Evolutionary conservation across 495 filamentous ascomycete genomes (phyloP).

Genomic region (Talaromyces thailandensis): DNA sequence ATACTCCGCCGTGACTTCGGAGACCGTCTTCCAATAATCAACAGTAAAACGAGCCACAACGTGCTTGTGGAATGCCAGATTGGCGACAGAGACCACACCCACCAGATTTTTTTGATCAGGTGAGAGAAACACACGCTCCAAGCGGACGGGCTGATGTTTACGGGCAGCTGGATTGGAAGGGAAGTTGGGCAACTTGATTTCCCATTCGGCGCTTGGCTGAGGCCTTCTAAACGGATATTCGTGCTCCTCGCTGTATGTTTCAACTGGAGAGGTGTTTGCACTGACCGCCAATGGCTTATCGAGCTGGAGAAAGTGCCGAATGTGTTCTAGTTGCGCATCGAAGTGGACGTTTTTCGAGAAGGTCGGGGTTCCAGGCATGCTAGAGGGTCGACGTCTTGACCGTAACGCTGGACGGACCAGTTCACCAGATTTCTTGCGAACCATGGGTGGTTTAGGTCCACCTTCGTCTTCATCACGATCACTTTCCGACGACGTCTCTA

Average conservation of each 20-base stretch:
- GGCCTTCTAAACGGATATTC: conserved; percentile 77
- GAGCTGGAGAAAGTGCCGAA: conserved; percentile 87
- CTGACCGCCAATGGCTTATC: conserved; percentile 92
- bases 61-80: conserved; percentile 80
- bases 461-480: conserved; percentile 54
- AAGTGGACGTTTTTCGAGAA: conserved; percentile 95
- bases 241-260: conserved; percentile 67
- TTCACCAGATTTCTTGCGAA: conserved; percentile 97
- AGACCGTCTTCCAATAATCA: conserved; percentile 97
- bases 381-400: conserved; percentile 72
- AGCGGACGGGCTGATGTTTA: conserved; percentile 53
- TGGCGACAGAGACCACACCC: conserved; percentile 75
- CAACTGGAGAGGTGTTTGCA: conserved; percentile 87
- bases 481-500: conserved; percentile 54
- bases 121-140: conserved; percentile 82
- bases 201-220: conserved; percentile 66
- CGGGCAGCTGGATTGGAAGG: conserved; percentile 59
- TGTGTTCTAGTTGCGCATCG: conserved; percentile 87
- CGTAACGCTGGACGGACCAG: conserved; percentile 88
- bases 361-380: conserved; percentile 95
- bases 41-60: conserved; percentile 90
- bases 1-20: conserved; percentile 84
- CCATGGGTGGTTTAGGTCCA: conserved; percentile 66
- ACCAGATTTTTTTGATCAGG: conserved; percentile 75
- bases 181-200: conserved; percentile 76